Evolutionary conservation across 225 moss, liverwort and hornwort genomes (phyloP).

Genomic region (Marchantia polymorpha): DNA sequence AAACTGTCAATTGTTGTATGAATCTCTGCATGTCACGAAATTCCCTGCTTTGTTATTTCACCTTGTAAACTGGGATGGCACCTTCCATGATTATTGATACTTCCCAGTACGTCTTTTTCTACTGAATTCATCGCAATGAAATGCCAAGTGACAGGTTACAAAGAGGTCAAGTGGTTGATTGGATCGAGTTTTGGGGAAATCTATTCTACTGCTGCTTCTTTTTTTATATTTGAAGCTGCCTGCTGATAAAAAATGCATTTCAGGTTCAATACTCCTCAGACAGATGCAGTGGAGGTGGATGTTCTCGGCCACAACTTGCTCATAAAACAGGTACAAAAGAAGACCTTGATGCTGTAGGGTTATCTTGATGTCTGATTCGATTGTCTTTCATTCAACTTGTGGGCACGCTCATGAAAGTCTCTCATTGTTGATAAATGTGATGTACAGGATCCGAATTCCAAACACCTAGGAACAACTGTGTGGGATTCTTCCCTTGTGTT

Average conservation of each 20-base stretch:
- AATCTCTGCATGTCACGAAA: no score
- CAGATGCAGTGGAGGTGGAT: constrained; percentile 65
- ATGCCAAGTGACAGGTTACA: not conserved
- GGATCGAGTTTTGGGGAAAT: not conserved
- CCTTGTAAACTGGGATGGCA: no score
- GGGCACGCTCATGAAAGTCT: not conserved
- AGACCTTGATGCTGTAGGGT: not conserved
- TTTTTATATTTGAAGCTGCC: no score
- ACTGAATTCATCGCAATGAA: not conserved
- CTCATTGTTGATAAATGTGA: not conserved
- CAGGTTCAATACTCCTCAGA: constrained; percentile 75
- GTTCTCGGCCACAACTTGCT: constrained; percentile 75
- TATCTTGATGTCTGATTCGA: no score
- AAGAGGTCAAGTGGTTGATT: not conserved
- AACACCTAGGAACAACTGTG: constrained; percentile 81
- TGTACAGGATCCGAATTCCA: constrained; percentile 82
- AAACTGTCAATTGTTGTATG: no score
- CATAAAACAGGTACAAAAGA: constrained; percentile 58
- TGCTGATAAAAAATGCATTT: not conserved
- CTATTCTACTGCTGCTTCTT: not conserved
- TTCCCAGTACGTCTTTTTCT: not conserved
- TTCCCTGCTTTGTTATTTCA: no score
- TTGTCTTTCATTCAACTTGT: no score
- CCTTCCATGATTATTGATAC: no score
- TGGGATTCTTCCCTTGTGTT: constrained; percentile 94